These are phyloP conservation scores for Cystobasidiaceae sp. DNA, from an alignment of 1,284 basidiomycete genomes.

Conservation along the genomic window DNA sequence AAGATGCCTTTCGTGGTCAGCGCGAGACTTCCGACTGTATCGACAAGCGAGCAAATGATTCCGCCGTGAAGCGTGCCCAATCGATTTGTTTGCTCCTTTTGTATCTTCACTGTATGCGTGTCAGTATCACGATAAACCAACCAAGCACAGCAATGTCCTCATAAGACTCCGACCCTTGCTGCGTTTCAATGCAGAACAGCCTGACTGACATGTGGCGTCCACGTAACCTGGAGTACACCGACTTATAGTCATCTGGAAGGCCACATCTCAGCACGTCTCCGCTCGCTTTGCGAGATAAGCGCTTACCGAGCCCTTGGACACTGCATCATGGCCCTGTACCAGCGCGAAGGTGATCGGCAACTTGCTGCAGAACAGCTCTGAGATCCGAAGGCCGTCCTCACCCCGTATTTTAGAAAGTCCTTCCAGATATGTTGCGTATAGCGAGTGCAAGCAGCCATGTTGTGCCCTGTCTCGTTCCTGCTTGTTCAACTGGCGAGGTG, in stretches of 20 bases:
- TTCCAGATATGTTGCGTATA: conserved; percentile 37
- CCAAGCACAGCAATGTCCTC: too few relatives aligned
- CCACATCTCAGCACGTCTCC: not conserved
- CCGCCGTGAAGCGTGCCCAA: conserved; percentile 62
- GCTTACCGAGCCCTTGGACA: conserved; percentile 15
- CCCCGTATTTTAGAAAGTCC: conserved; percentile 34
- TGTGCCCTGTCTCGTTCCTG: too few relatives aligned
- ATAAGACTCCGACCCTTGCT: too few relatives aligned
- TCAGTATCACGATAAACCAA: too few relatives aligned
- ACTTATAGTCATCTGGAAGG: not conserved
- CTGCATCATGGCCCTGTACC: conserved; percentile 24
- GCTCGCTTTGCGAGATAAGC: not conserved
- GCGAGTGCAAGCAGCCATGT: conserved; percentile 25
- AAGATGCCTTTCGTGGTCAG: conserved; percentile 73
- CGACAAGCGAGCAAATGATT: conserved; percentile 73
- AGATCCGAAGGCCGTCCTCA: too few relatives aligned
- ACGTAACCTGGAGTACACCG: conserved; percentile 9
- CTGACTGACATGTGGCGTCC: conserved; percentile 16
- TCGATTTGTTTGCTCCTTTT: conserved; percentile 49
- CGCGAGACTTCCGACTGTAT: conserved; percentile 76
- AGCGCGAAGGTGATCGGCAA: not conserved
- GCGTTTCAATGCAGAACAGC: too few relatives aligned
- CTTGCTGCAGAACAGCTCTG: conserved; percentile 30
- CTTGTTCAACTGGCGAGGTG: too few relatives aligned
- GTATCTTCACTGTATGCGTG: conserved; percentile 10